phyloP scores from a whole-genome alignment of 2,329 filamentous ascomycete species.

The Chaetomium olivaceum region DNA sequence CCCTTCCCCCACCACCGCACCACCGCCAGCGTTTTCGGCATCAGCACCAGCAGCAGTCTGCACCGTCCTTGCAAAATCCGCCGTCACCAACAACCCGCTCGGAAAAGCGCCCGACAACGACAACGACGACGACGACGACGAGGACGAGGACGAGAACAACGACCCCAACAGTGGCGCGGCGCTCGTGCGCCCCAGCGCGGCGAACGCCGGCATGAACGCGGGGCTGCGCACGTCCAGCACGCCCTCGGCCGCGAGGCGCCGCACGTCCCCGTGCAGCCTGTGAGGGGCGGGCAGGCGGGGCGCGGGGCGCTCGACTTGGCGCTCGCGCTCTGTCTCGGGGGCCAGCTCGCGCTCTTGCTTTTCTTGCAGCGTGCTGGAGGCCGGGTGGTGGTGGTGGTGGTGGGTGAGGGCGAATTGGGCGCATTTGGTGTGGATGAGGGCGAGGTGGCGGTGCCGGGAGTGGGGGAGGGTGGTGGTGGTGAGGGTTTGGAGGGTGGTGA shows the following conservation, averaged over 20 bases:
- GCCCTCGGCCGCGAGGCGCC: slow-evolving; percentile 43
- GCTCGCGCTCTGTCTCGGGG: slow-evolving; percentile 63
- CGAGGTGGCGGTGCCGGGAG: slow-evolving; percentile 24
- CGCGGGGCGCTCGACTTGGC: slow-evolving; percentile 53
- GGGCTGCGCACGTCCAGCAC: slow-evolving; percentile 30
- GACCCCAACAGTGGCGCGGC: slow-evolving; percentile 42
- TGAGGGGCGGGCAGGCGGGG: slow-evolving; percentile 45
- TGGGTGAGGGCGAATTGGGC: slow-evolving; percentile 39
- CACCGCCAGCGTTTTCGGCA: no score
- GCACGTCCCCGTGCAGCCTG: slow-evolving; percentile 46
- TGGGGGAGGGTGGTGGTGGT: slow-evolving; percentile 2
- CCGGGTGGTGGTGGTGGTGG: slow-evolving; percentile 36
- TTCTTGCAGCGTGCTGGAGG: slow-evolving; percentile 49
- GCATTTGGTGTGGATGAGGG: slow-evolving; percentile 40
- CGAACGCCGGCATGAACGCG: slow-evolving; percentile 50
- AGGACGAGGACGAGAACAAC: no score
- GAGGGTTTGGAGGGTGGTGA: slow-evolving; percentile 9
- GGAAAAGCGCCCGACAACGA: slow-evolving; percentile 35
- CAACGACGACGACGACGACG: slow-evolving; percentile 21
- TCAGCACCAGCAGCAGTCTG: background rate
- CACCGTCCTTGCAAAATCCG: slow-evolving; percentile 54
- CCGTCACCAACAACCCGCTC: slow-evolving; percentile 47
- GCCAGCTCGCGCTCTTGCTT: slow-evolving; percentile 70
- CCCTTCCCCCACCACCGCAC: no score
- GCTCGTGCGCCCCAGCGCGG: slow-evolving; percentile 43